Evolutionary conservation across 78 protist species (phyloP).

Genomic region (Salpingoeca rosetta): DNA sequence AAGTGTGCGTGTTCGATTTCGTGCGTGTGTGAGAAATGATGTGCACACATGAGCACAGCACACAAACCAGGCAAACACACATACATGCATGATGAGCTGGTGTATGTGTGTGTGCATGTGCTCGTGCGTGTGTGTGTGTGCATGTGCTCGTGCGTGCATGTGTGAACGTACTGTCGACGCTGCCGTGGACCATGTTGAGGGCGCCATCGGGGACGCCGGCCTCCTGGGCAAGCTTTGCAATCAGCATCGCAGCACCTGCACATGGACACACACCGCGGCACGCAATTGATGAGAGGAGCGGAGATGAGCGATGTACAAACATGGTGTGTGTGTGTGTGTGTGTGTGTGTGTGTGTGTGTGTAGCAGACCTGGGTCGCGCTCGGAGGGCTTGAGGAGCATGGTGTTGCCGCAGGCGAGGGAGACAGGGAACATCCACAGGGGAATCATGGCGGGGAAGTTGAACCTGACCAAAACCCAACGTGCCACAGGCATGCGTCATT

Average conservation of each 20-base stretch:
- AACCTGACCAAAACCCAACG: background rate
- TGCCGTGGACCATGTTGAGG: slow-evolving; percentile 60
- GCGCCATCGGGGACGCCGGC: slow-evolving; percentile 90
- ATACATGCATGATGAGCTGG: background rate
- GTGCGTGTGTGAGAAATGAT: background rate
- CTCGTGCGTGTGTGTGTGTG: too few relatives aligned
- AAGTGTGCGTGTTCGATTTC: slow-evolving; percentile 30
- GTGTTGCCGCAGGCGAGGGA: slow-evolving; percentile 91
- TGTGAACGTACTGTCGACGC: background rate
- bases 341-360: too few relatives aligned
- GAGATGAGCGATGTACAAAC: background rate
- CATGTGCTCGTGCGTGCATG: too few relatives aligned
- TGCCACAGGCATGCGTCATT: background rate
- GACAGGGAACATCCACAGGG: slow-evolving; percentile 79
- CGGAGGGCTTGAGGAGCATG: slow-evolving; percentile 90
- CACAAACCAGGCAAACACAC: background rate
- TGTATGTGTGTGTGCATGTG: too few relatives aligned
- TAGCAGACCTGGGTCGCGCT: slow-evolving; percentile 63
- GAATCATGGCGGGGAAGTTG: slow-evolving; percentile 3
- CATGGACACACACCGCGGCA: background rate
- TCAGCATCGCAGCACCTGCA: slow-evolving; percentile 60
- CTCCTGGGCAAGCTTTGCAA: slow-evolving; percentile 69
- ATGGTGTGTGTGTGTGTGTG: too few relatives aligned
- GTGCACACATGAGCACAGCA: background rate
- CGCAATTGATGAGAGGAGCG: background rate